Percentiles rank a stretch among this genome's conserved stretches.
Evolutionary conservation across 2,329 filamentous ascomycete genomes (phyloP).

Genomic region (Penicillium digitatum): DNA sequence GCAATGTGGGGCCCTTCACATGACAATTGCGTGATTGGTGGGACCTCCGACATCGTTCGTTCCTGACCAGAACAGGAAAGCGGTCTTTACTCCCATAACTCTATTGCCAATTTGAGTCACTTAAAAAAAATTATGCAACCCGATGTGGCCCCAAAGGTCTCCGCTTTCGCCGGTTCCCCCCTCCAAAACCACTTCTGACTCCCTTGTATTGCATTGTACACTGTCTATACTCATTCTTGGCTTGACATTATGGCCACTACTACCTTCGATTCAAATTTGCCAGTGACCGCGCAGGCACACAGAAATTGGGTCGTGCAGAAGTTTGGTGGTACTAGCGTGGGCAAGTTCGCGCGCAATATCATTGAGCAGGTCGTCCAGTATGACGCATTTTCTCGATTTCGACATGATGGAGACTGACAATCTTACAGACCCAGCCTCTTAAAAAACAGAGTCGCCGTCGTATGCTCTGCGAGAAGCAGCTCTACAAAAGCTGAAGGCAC

Average conservation of each 20-base stretch:
- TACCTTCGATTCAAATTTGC: constrained; percentile 4
- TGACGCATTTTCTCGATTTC: constrained; percentile 19
- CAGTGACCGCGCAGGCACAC: constrained; percentile 15
- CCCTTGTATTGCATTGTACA: constrained; percentile 15
- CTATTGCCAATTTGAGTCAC: constrained; percentile 9
- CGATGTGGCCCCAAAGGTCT: constrained; percentile 20
- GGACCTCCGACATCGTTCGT: constrained; percentile 22
- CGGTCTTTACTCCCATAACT: constrained; percentile 12
- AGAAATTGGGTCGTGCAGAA: constrained; percentile 82
- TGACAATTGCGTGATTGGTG: constrained; percentile 20
- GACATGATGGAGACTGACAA: background rate
- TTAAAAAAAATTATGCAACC: constrained; percentile 6
- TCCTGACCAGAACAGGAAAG: constrained; percentile 10
- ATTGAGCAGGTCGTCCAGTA: constrained; percentile 67
- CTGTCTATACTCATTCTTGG: constrained; percentile 15
- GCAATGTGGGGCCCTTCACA: background rate
- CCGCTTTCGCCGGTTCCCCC: constrained; percentile 20
- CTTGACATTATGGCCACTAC: constrained; percentile 4
- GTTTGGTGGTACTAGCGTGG: constrained; percentile 91
- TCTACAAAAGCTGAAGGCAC: constrained; percentile 93
- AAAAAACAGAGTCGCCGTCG: constrained; percentile 75
- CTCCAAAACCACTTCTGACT: constrained; percentile 5
- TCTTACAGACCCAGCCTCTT: constrained; percentile 55
- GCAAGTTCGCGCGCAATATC: constrained; percentile 81
- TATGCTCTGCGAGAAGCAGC: constrained; percentile 92